phyloP scores from a whole-genome alignment of 164 flowering plant species.

The Liquidambar formosana region DNA sequence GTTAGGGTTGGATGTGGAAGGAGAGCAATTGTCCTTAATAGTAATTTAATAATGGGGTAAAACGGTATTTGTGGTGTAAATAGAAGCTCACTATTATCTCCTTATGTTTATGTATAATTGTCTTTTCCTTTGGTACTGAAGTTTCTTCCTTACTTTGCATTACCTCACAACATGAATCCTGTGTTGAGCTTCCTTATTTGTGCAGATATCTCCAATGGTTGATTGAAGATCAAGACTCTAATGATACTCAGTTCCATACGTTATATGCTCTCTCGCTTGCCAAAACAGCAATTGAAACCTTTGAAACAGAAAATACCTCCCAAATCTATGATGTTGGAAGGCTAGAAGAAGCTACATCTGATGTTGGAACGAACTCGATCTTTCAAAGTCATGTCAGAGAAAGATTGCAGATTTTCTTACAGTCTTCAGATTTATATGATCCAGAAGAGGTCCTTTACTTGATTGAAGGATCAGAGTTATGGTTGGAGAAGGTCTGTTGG shows the following conservation, averaged over 20 bases:
- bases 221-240: conserved; percentile 90
- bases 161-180: background rate
- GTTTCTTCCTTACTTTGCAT: background rate
- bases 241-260: conserved; percentile 76
- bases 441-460: conserved; percentile 88
- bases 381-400: conserved; percentile 63
- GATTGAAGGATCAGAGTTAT: conserved; percentile 90
- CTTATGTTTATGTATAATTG: background rate
- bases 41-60: no score
- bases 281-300: conserved; percentile 68
- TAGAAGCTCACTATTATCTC: no score
- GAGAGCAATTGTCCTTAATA: no score
- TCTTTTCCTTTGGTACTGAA: background rate
- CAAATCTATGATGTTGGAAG: conserved; percentile 24
- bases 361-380: conserved; percentile 25
- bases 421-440: conserved; percentile 91
- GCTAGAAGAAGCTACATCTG: conserved; percentile 24
- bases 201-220: conserved; percentile 90
- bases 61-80: no score
- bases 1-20: no score
- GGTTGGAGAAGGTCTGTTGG: conserved; percentile 86
- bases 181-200: conserved; percentile 1
- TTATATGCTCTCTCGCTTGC: conserved; percentile 89
- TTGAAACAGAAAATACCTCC: conserved; percentile 30
- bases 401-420: conserved; percentile 79